A percentile compares a stretch with the other conserved stretches of the same genome.
Evolutionary conservation across 208 protist genomes (phyloP).

Genomic region (Leishmania turanica): DNA sequence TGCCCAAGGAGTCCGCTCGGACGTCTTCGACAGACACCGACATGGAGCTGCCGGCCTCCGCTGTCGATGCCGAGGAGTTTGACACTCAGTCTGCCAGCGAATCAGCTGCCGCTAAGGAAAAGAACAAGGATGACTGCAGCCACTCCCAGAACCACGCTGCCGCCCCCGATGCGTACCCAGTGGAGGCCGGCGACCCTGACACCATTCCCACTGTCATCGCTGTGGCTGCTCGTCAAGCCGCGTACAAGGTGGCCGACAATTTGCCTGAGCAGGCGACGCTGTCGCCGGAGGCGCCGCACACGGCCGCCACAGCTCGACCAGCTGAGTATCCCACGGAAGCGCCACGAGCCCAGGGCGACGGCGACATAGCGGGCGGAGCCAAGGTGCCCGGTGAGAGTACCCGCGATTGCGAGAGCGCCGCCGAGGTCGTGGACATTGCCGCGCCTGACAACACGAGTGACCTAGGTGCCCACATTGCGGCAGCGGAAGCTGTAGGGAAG

Average conservation of each 20-base stretch:
- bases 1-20: neutral
- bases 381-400: neutral
- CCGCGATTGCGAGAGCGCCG: neutral
- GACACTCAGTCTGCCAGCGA: neutral
- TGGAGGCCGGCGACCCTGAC: neutral
- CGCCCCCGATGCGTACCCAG: neutral
- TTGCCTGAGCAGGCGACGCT: neutral
- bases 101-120: neutral
- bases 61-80: neutral
- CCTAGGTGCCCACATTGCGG: no score
- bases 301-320: neutral
- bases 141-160: neutral
- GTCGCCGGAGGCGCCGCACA: neutral
- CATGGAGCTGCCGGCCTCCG: neutral
- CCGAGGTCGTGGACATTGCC: neutral
- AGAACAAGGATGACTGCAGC: neutral
- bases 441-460: neutral
- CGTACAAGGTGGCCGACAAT: neutral
- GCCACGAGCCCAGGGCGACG: neutral
- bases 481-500: neutral
- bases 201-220: neutral
- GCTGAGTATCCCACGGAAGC: neutral
- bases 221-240: neutral
- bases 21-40: neutral
- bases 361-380: neutral